Evolutionary conservation across 2,329 filamentous ascomycete genomes (phyloP).

Genomic region (Ceratocystis albifundus): DNA sequence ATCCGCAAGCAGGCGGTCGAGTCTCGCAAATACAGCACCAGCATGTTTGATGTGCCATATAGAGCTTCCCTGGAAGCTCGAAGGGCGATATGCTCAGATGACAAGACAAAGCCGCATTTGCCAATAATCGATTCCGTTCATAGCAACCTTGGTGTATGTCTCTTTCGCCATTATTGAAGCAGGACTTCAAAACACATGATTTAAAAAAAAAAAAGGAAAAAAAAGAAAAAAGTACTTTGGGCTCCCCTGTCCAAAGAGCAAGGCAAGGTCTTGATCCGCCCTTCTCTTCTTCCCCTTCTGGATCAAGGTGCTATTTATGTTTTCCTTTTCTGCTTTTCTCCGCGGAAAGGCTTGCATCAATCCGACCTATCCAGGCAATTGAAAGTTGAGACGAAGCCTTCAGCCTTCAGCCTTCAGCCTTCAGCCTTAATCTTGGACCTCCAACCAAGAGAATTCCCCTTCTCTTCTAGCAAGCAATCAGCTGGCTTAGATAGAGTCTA

Average conservation of each 20-base stretch:
- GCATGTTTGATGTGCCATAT: background rate
- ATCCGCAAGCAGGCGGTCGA: background rate
- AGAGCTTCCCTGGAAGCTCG: background rate
- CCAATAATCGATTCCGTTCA: background rate
- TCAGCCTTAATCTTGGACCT: background rate
- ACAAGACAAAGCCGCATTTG: background rate
- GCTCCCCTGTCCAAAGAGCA: background rate
- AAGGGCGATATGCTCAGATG: background rate
- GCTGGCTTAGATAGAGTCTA: no score
- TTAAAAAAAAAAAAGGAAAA: background rate
- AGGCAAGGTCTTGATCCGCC: background rate
- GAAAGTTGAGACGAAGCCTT: background rate
- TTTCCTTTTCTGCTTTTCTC: background rate
- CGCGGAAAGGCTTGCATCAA: background rate
- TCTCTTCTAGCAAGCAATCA: background rate
- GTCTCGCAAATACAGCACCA: background rate
- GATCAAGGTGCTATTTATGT: background rate
- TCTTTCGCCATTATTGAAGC: background rate
- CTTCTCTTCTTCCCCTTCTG: background rate
- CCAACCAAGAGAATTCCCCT: background rate
- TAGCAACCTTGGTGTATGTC: background rate
- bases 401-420: background rate
- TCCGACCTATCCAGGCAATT: background rate
- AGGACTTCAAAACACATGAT: conserved; percentile 7
- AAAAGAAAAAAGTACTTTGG: no score